These are phyloP conservation scores for Aspergillus sclerotioniger DNA, from an alignment of 495 filamentous ascomycete species.

Conservation along the genomic window DNA sequence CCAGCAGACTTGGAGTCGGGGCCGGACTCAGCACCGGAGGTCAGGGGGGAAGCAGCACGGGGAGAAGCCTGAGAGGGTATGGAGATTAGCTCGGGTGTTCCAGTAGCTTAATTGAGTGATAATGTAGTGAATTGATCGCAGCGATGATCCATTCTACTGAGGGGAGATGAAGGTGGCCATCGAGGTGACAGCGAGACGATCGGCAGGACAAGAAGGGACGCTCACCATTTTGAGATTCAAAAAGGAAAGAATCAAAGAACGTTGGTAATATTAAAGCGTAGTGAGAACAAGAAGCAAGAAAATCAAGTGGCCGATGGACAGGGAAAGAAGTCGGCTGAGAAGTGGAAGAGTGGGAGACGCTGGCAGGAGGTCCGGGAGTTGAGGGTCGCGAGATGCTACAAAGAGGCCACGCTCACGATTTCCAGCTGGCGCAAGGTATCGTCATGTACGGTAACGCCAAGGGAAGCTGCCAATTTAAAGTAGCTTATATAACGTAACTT, in stretches of 20 bases:
- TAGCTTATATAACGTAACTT: not conserved
- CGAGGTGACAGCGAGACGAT: conserved; percentile 4
- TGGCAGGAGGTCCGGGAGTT: conserved; percentile 16
- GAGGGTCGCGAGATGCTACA: conserved; percentile 32
- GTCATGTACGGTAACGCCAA: conserved; percentile 22
- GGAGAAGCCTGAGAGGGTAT: conserved; percentile 37
- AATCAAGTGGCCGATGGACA: conserved; percentile 14
- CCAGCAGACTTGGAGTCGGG: conserved; percentile 64
- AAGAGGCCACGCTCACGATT: conserved; percentile 51
- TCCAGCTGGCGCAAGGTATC: conserved; percentile 21
- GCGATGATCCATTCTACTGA: not conserved
- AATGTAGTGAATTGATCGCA: not conserved
- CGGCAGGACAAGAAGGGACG: conserved; percentile 8
- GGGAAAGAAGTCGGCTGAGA: conserved; percentile 13
- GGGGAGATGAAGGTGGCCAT: conserved; percentile 1
- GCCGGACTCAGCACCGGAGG: conserved; percentile 50
- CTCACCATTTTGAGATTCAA: conserved; percentile 40
- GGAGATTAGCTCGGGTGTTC: conserved; percentile 7
- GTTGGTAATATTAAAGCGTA: conserved; percentile 12
- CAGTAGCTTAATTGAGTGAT: not conserved
- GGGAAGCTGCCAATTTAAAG: not conserved
- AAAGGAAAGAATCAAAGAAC: conserved; percentile 14
- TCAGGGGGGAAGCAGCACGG: conserved; percentile 48
- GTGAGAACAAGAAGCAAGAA: conserved; percentile 6
- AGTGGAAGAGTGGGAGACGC: conserved; percentile 10